phyloP scores from a whole-genome alignment of 2,329 filamentous ascomycete species.

The Thelonectria blattea region DNA sequence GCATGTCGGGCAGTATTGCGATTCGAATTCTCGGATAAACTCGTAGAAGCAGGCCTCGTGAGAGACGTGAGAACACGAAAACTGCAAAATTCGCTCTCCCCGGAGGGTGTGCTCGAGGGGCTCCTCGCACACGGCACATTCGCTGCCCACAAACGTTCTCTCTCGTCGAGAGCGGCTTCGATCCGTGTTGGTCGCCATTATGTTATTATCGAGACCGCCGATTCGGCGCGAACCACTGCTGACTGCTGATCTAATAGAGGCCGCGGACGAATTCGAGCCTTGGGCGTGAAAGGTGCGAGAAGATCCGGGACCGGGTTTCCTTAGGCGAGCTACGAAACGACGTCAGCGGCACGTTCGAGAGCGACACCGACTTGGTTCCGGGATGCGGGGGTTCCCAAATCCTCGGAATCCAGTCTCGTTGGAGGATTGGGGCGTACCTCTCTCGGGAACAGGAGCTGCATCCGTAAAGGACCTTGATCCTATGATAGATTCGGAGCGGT shows the following conservation, averaged over 20 bases:
- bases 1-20: constrained; percentile 92
- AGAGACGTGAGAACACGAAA: constrained; percentile 95
- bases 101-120: constrained; percentile 93
- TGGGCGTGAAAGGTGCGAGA: constrained; percentile 33
- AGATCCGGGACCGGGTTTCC: constrained; percentile 37
- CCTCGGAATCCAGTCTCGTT: neutral
- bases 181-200: constrained; percentile 62
- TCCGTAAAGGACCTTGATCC: constrained; percentile 37
- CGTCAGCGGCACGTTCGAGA: constrained; percentile 10
- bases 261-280: constrained; percentile 42
- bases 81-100: constrained; percentile 92
- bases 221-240: constrained; percentile 45
- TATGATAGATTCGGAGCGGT: constrained; percentile 37
- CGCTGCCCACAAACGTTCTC: constrained; percentile 91
- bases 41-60: constrained; percentile 99
- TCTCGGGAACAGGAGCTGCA: constrained; percentile 47
- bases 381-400: neutral
- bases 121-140: constrained; percentile 97
- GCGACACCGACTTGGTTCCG: neutral
- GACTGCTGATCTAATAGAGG: constrained; percentile 42
- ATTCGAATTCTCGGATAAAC: constrained; percentile 93
- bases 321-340: constrained; percentile 35
- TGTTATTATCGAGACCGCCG: constrained; percentile 49
- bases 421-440: constrained; percentile 42
- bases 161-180: constrained; percentile 82